Evolutionary conservation across 495 filamentous ascomycete genomes (phyloP).

Genomic region (Podospora didyma): DNA sequence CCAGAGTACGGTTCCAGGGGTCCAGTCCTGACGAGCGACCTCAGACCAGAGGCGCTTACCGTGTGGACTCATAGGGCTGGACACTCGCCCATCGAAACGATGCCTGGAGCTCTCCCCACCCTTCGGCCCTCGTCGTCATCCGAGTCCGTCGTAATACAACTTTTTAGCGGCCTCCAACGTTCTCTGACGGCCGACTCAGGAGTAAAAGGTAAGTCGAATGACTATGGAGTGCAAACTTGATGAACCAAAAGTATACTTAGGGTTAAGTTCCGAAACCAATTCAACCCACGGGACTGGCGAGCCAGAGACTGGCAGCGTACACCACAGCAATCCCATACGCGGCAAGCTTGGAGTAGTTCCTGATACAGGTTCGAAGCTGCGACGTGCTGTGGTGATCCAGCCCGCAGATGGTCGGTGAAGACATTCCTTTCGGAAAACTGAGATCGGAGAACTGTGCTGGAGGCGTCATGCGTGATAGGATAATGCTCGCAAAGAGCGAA

Average conservation of each 20-base stretch:
- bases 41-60: conserved; percentile 59
- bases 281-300: conserved; percentile 41
- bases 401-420: conserved; percentile 35
- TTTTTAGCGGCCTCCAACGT: conserved; percentile 37
- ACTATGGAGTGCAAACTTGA: conserved; percentile 45
- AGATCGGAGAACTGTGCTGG: conserved; percentile 64
- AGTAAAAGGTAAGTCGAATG: conserved; percentile 40
- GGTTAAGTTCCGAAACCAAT: conserved; percentile 74
- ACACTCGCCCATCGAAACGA: conserved; percentile 34
- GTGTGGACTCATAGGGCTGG: conserved; percentile 56
- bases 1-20: conserved; percentile 60
- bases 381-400: conserved; percentile 30
- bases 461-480: conserved; percentile 54
- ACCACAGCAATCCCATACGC: conserved; percentile 28
- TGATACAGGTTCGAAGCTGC: conserved; percentile 38
- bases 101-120: conserved; percentile 44
- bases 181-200: conserved; percentile 14
- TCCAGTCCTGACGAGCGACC: conserved; percentile 58
- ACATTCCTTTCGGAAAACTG: conserved; percentile 63
- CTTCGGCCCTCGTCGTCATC: conserved; percentile 31
- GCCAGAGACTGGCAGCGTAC: conserved; percentile 5
- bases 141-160: conserved; percentile 17
- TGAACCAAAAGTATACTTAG: conserved; percentile 59
- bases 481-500: conserved; percentile 37
- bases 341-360: conserved; percentile 30